These are phyloP conservation scores for Rhododendron mucronatum DNA, from an alignment of 148 eudicot species.

Conservation along the genomic window DNA sequence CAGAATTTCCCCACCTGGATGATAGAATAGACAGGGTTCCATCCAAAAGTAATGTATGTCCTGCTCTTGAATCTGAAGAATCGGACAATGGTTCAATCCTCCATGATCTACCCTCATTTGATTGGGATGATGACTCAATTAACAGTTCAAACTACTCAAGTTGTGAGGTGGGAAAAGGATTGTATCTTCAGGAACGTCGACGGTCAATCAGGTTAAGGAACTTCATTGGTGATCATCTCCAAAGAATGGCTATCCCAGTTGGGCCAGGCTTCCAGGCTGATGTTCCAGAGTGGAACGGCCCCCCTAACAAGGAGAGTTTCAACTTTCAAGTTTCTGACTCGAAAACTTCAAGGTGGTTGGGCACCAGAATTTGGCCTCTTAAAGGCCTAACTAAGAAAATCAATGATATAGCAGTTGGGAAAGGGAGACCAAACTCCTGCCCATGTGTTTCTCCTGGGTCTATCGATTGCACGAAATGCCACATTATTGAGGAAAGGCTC, in stretches of 20 bases:
- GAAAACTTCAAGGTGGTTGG: constrained; percentile 35
- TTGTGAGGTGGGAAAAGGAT: not conserved
- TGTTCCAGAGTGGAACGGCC: constrained; percentile 30
- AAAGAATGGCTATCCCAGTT: constrained; percentile 25
- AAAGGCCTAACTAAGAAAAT: not conserved
- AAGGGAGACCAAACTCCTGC: constrained; percentile 37
- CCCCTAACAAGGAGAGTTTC: constrained; percentile 5
- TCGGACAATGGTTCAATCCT: constrained; percentile 21
- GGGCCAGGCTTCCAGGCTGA: constrained; percentile 45
- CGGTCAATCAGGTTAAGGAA: constrained; percentile 22
- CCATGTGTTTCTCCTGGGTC: constrained; percentile 30
- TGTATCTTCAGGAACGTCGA: constrained; percentile 16
- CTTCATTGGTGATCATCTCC: constrained; percentile 23
- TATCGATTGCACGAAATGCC: constrained; percentile 21
- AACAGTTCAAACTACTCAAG: constrained; percentile 6
- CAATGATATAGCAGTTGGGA: constrained; percentile 17
- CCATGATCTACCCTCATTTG: not conserved
- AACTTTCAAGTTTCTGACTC: constrained; percentile 1
- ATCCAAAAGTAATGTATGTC: constrained; percentile 7
- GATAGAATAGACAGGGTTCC: constrained; percentile 4
- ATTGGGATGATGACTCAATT: constrained; percentile 1
- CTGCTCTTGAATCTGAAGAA: constrained; percentile 28
- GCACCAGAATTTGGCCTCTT: constrained; percentile 32
- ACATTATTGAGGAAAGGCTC: constrained; percentile 26
- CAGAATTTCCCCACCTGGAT: constrained; percentile 1